A percentile compares a stretch with the other conserved stretches of the same genome.
Evolutionary conservation across 768 basidiomycete species (phyloP).

Genomic region (Cyclocybe aegerita): DNA sequence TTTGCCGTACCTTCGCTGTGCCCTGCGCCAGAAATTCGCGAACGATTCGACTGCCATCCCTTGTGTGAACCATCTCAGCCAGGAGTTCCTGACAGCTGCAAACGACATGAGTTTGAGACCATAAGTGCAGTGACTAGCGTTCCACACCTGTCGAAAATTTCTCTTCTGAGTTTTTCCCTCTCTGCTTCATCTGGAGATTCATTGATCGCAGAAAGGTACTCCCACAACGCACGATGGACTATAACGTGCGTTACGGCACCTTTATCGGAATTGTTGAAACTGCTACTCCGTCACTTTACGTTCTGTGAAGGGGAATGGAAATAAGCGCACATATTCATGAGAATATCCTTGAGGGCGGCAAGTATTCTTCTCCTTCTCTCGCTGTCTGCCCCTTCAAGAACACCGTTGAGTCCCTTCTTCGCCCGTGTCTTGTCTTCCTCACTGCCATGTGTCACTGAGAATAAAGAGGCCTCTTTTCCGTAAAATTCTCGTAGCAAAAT

Average conservation of each 20-base stretch:
- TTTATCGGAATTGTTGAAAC: conserved; percentile 92
- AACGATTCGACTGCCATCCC: conserved; percentile 83
- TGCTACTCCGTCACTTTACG: conserved; percentile 24
- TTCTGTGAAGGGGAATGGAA: not conserved
- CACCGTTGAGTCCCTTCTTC: conserved; percentile 65
- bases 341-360: conserved; percentile 66
- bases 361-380: conserved; percentile 71
- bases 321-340: conserved; percentile 66
- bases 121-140: not conserved
- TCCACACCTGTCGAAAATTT: conserved; percentile 79
- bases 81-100: conserved; percentile 78
- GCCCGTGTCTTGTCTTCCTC: conserved; percentile 62
- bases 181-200: conserved; percentile 61
- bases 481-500: conserved; percentile 86
- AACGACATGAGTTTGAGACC: not conserved
- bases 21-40: conserved; percentile 84
- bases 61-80: conserved; percentile 93
- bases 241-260: conserved; percentile 84
- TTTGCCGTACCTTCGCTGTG: conserved; percentile 65
- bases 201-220: conserved; percentile 70
- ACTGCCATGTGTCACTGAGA: conserved; percentile 54
- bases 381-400: conserved; percentile 61
- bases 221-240: conserved; percentile 85
- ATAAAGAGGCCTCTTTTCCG: conserved; percentile 82
- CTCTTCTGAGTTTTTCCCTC: conserved; percentile 69